Evolutionary conservation across 2,329 filamentous ascomycete species (phyloP).

Genomic region (Coniochaeta pulveracea): DNA sequence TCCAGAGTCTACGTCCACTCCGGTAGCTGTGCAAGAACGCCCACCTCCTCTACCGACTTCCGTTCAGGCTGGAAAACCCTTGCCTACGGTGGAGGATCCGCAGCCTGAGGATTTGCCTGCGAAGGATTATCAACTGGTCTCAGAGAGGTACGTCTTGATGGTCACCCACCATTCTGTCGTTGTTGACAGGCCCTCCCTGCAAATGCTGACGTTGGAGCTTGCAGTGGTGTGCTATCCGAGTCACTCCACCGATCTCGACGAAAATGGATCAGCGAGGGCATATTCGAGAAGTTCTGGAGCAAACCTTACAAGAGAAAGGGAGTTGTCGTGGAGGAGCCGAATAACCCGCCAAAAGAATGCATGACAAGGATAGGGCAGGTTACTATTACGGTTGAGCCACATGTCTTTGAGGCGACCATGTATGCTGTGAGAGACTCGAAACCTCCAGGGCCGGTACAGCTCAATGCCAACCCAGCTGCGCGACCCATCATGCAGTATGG

Average conservation of each 20-base stretch:
- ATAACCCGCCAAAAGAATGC: constrained; percentile 58
- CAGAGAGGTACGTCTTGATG: constrained; percentile 47
- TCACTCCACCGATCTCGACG: constrained; percentile 63
- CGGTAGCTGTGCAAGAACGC: constrained; percentile 23
- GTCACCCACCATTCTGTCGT: not conserved
- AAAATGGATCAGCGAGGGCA: constrained; percentile 59
- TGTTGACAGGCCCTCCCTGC: not conserved
- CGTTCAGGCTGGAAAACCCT: constrained; percentile 51
- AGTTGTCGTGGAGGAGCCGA: constrained; percentile 48
- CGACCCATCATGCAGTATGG: constrained; percentile 56
- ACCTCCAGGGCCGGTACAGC: constrained; percentile 27
- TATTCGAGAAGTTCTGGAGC: constrained; percentile 70
- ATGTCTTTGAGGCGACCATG: constrained; percentile 67
- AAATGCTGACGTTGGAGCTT: constrained; percentile 7
- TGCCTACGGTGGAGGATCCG: constrained; percentile 58
- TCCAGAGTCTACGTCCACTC: too few species aligned
- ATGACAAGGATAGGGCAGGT: constrained; percentile 65
- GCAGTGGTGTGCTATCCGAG: constrained; percentile 62
- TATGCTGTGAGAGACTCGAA: constrained; percentile 59
- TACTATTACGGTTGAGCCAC: constrained; percentile 67
- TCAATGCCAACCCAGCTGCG: constrained; percentile 13
- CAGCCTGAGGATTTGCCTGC: constrained; percentile 52
- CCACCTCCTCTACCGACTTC: constrained; percentile 45
- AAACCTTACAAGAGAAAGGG: constrained; percentile 62
- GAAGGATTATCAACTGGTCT: constrained; percentile 61